Evolutionary conservation across 2,329 filamentous ascomycete species (phyloP).

Genomic region (Akanthomyces dipterigenus): DNA sequence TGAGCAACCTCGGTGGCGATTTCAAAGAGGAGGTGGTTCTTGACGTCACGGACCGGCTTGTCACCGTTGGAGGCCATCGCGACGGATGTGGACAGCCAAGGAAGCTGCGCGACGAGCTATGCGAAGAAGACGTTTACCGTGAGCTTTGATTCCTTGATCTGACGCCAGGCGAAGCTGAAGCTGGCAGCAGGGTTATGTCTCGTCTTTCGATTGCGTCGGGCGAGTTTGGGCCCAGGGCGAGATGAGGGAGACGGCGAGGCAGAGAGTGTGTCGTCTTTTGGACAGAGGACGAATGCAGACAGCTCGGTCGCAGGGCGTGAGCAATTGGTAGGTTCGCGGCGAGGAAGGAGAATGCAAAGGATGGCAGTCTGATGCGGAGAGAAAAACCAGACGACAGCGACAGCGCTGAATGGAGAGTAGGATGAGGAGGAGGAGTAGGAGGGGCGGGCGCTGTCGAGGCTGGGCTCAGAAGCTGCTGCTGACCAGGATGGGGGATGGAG

Average conservation of each 20-base stretch:
- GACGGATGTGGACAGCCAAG: slow-evolving; percentile 10
- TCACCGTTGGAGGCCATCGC: slow-evolving; percentile 42
- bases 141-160: background rate
- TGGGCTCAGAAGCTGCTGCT: background rate
- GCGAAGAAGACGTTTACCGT: background rate
- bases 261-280: background rate
- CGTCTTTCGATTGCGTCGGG: background rate
- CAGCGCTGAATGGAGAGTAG: background rate
- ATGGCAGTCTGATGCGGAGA: background rate
- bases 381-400: too few relatives aligned
- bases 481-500: background rate
- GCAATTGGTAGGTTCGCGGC: background rate
- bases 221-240: background rate
- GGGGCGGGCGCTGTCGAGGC: background rate
- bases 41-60: slow-evolving; percentile 62
- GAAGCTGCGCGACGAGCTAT: background rate
- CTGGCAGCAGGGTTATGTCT: background rate
- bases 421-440: background rate
- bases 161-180: background rate
- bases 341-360: background rate
- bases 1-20: slow-evolving; percentile 96
- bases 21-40: slow-evolving; percentile 94
- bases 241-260: background rate
- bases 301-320: background rate
- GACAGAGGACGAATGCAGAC: background rate